Percentiles rank a stretch among this genome's conserved stretches.
phyloP scores from a whole-genome alignment of 1,284 basidiomycete species.

The Naganishia sp. region DNA sequence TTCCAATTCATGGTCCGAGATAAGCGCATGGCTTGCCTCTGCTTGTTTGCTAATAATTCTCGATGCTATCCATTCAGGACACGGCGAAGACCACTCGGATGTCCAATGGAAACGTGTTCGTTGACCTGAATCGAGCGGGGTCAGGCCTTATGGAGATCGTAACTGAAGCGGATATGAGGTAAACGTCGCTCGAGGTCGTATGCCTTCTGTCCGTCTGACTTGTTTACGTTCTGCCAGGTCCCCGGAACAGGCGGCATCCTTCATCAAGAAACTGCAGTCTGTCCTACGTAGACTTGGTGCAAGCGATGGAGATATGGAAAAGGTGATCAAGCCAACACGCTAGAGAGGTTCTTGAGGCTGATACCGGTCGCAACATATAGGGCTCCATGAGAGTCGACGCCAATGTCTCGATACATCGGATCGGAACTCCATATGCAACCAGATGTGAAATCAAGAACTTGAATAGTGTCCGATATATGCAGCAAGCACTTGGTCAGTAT shows the following conservation, averaged over 20 bases:
- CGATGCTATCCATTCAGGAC: slow-evolving; percentile 61
- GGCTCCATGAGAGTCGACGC: slow-evolving; percentile 93
- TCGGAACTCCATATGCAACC: slow-evolving; percentile 69
- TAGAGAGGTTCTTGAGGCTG: neutral
- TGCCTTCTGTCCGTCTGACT: neutral
- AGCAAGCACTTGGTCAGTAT: slow-evolving; percentile 76
- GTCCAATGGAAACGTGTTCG: slow-evolving; percentile 62
- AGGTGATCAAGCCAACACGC: slow-evolving; percentile 58
- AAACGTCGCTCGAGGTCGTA: slow-evolving; percentile 33
- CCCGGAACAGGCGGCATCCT: slow-evolving; percentile 87
- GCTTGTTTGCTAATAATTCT: neutral
- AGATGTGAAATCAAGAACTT: slow-evolving; percentile 98
- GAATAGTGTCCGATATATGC: slow-evolving; percentile 85
- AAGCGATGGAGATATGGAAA: slow-evolving; percentile 97
- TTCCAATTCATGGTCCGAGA: no score
- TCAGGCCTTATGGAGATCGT: slow-evolving; percentile 94
- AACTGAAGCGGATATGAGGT: slow-evolving; percentile 88
- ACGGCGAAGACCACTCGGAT: slow-evolving; percentile 83
- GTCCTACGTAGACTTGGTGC: slow-evolving; percentile 79
- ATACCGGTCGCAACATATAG: slow-evolving; percentile 54
- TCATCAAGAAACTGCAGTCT: slow-evolving; percentile 80
- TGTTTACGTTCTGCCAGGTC: slow-evolving; percentile 57
- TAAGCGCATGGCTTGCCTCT: neutral
- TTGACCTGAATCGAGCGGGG: slow-evolving; percentile 91
- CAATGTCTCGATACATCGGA: slow-evolving; percentile 83